Evolutionary conservation across 257 asterid genomes (phyloP).

Genomic region (Solanum corneliomulleri): DNA sequence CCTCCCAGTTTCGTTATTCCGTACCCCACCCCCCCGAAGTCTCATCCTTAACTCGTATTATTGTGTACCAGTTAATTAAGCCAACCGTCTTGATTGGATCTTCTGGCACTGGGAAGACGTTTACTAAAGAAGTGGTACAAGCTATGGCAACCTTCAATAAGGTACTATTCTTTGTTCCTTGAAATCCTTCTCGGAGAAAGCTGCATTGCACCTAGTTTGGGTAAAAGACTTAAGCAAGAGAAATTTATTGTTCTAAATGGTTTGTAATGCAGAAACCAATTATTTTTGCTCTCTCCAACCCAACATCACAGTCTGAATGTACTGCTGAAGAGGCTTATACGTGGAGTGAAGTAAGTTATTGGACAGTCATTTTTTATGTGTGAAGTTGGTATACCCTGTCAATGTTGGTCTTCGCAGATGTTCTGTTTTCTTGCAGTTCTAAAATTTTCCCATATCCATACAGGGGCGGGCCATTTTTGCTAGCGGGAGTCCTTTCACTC

Average conservation of each 20-base stretch:
- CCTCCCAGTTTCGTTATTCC: not conserved
- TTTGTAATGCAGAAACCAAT: conserved; percentile 58
- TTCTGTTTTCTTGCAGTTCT: not conserved
- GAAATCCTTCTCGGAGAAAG: not conserved
- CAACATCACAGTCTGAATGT: conserved; percentile 91
- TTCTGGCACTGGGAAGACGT: conserved; percentile 84
- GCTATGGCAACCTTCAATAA: conserved; percentile 61
- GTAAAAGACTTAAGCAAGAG: not conserved
- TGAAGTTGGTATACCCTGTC: not conserved
- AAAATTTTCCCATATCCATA: not conserved
- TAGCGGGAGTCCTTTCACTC: conserved; percentile 75
- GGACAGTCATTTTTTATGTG: not conserved
- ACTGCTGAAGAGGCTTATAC: conserved; percentile 85
- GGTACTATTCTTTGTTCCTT: conserved; percentile 21
- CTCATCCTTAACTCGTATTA: not conserved
- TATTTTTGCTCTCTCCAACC: conserved; percentile 85
- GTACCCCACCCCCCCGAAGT: not conserved
- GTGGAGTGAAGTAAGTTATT: conserved; percentile 64
- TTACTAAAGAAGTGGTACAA: conserved; percentile 74
- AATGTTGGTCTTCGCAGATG: not conserved
- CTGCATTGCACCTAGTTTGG: not conserved
- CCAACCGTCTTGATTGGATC: conserved; percentile 89
- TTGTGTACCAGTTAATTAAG: conserved; percentile 47
- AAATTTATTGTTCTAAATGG: not conserved
- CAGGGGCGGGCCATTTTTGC: conserved; percentile 77